phyloP scores from a whole-genome alignment of 441 rosid species.

The Euphorbia corollata region DNA sequence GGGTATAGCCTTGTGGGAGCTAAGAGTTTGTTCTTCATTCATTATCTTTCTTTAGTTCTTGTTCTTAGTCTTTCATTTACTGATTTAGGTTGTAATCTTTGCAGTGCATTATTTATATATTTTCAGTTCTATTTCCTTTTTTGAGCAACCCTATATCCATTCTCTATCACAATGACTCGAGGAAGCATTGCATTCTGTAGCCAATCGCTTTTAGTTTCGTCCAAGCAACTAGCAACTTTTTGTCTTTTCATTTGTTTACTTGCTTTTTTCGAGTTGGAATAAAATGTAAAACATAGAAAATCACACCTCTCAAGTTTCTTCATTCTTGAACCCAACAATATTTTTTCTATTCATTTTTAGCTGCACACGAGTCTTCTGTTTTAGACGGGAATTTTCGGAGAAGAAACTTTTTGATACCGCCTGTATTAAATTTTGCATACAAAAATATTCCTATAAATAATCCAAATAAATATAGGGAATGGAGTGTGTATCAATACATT shows the following conservation, averaged over 20 bases:
- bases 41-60: too few species aligned
- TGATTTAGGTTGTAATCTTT: too few species aligned
- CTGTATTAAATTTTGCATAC: not conserved
- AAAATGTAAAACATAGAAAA: not conserved
- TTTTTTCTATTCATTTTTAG: not conserved
- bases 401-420: not conserved
- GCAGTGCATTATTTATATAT: not conserved
- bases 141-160: too few species aligned
- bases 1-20: too few species aligned
- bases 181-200: too few species aligned
- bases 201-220: too few species aligned
- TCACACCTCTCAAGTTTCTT: too few species aligned
- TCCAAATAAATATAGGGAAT: not conserved
- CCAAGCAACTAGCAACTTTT: too few species aligned
- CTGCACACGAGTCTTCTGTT: not conserved
- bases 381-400: constrained; percentile 7
- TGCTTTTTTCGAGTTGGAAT: not conserved
- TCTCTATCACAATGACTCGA: too few species aligned
- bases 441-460: not conserved
- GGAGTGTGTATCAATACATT: not conserved
- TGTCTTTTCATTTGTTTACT: not conserved
- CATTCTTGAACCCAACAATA: not conserved
- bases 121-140: too few species aligned
- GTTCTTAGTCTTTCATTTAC: too few species aligned
- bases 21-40: too few species aligned